A percentile compares a stretch with the other conserved stretches of the same genome.
Conservation (phyloP, 148 eudicot genomes). For the Tetragonia tetragonoides region DNA sequence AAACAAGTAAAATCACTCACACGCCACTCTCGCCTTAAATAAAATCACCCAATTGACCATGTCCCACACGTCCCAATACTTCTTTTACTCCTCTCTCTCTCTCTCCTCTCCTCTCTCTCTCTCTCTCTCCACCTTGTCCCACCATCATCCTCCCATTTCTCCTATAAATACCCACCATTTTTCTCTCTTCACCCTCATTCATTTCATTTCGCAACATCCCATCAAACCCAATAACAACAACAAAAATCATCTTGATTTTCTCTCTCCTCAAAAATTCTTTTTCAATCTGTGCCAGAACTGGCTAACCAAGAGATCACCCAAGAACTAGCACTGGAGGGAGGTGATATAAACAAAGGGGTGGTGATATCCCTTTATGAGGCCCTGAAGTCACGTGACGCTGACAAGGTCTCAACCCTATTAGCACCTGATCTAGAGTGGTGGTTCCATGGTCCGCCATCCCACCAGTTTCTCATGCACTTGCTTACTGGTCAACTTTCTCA, state of each 20-base stretch:
- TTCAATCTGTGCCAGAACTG: conserved; percentile 38
- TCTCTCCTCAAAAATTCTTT: background rate
- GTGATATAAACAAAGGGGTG: conserved; percentile 35
- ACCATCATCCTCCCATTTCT: background rate
- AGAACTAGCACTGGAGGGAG: conserved; percentile 13
- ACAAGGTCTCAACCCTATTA: conserved; percentile 46
- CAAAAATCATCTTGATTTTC: no score
- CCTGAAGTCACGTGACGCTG: conserved; percentile 49
- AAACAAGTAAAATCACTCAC: no score
- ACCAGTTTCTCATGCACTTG: conserved; percentile 70
- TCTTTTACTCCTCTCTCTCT: no score
- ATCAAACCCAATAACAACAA: no score
- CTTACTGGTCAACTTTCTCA: conserved; percentile 41
- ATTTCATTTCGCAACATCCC: background rate
- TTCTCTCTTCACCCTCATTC: background rate
- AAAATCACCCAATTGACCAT: no score
- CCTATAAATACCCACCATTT: background rate
- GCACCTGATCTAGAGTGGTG: conserved; percentile 74
- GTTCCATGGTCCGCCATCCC: conserved; percentile 79
- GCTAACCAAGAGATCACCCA: conserved; percentile 32
- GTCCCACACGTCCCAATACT: no score
- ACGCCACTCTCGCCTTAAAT: no score
- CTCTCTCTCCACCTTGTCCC: background rate
- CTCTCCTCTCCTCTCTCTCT: no score
- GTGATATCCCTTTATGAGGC: conserved; percentile 59